phyloP scores from a whole-genome alignment of 2,329 filamentous ascomycete genomes.

The Paecilomyces formosus region DNA sequence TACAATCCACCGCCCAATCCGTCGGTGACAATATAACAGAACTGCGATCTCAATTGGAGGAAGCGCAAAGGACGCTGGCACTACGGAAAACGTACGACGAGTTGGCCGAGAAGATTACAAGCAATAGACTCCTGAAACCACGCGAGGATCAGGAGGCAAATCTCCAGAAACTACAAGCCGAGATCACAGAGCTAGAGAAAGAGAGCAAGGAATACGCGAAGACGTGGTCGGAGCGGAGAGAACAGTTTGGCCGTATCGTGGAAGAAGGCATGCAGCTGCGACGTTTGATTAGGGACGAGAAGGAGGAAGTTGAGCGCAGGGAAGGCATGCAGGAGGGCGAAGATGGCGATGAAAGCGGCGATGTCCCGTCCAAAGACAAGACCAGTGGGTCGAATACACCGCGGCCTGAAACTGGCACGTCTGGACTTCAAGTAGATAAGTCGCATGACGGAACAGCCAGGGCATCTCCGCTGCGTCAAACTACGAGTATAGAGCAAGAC shows the following conservation, averaged over 20 bases:
- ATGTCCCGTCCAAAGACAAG: constrained; percentile 42
- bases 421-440: constrained; percentile 25
- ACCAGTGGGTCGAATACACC: constrained; percentile 43
- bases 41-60: constrained; percentile 67
- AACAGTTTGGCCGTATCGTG: constrained; percentile 82
- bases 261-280: constrained; percentile 84
- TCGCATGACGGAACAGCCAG: constrained; percentile 18
- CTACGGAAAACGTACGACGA: constrained; percentile 82
- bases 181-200: constrained; percentile 78
- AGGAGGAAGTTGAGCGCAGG: constrained; percentile 83
- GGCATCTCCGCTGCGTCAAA: constrained; percentile 32
- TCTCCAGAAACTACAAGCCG: constrained; percentile 73
- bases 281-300: constrained; percentile 83
- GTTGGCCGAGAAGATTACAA: constrained; percentile 77
- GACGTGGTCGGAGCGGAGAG: constrained; percentile 76
- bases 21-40: constrained; percentile 68
- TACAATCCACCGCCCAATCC: constrained; percentile 67
- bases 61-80: constrained; percentile 65
- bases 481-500: constrained; percentile 41
- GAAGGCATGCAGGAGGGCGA: constrained; percentile 67
- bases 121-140: constrained; percentile 68
- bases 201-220: constrained; percentile 74
- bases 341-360: constrained; percentile 49
- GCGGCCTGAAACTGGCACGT: constrained; percentile 33
- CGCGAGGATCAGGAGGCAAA: constrained; percentile 76